phyloP scores from a whole-genome alignment of 352 stramenopile species.

The Phytophthora podocarpi region DNA sequence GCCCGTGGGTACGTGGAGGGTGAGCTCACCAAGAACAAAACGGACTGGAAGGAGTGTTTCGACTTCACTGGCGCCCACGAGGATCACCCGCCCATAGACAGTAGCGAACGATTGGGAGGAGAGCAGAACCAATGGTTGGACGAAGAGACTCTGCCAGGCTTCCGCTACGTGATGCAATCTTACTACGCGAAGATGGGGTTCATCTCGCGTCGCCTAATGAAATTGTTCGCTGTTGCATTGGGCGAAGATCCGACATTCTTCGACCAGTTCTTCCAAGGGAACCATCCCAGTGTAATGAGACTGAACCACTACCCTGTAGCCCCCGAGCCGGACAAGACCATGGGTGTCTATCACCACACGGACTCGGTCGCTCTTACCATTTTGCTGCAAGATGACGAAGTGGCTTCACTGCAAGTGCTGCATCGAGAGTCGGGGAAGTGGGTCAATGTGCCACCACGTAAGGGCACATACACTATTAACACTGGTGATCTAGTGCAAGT shows the following conservation, averaged over 20 bases:
- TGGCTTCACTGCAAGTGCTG: constrained; percentile 60
- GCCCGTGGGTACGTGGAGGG: constrained; percentile 93
- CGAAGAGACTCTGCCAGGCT: constrained; percentile 50
- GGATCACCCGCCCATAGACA: constrained; percentile 40
- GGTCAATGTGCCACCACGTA: constrained; percentile 49
- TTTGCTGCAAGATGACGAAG: constrained; percentile 67
- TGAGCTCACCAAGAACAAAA: no score
- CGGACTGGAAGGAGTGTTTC: constrained; percentile 92
- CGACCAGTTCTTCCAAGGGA: constrained; percentile 61
- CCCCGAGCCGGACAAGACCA: no score
- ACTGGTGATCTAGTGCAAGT: constrained; percentile 69
- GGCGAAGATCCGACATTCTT: constrained; percentile 59
- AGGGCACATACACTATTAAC: constrained; percentile 56
- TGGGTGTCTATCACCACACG: constrained; percentile 70
- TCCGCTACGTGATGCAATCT: constrained; percentile 50
- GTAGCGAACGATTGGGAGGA: constrained; percentile 72
- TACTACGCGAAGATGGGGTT: constrained; percentile 63
- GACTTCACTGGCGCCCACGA: constrained; percentile 65
- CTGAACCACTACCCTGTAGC: constrained; percentile 94
- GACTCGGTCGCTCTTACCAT: constrained; percentile 65
- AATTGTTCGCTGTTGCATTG: constrained; percentile 64
- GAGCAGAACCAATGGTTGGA: constrained; percentile 88
- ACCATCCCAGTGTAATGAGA: constrained; percentile 90
- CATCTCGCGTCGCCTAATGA: constrained; percentile 57
- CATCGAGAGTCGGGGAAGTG: constrained; percentile 56